Evolutionary conservation across 129 eudicot genomes (phyloP), one percentile per base, ranked within the genome.

Genomic region (Logfia minima): DNA sequence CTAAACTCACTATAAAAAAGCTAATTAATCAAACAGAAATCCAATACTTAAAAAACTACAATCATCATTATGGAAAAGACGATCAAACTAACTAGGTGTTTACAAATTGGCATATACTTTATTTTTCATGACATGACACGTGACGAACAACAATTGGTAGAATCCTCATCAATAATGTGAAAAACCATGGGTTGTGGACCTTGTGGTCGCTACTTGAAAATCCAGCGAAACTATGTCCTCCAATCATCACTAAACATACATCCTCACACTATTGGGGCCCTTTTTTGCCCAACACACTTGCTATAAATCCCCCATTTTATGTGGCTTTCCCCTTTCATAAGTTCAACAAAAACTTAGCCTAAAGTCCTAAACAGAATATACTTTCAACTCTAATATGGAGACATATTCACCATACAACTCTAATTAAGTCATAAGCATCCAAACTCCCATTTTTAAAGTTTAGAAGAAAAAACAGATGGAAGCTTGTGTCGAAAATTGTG

Each of bases 211-310:
- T 68, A 75, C 56, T 74, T 43, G 84, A 75, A 75, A 19, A 31
- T 45, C n/a, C 32, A 58, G 1, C 24, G 17, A 80, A 80, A 80
- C 79, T 0, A 80, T 34, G 84, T 75, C 80, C 75, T 58, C 80
- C 80, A 67, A 80, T 80, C 79, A 80, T 13, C 8, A 35, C 69
- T 70, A 52, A 79, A 35, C 75, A 73, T 55, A 66, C 37, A 26
- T 11, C 1, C 62, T n/a, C 67, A 14, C 18, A 3, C 55, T 43
- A 72, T 37, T 58, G 63, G 84, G 71, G 65, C 67, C 78, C 74
- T 4, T 7, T 1, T 1, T 1, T 10, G n/a, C 16, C 75, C 62
- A 17, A 35, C 34, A 21, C 52, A 63, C 67, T 24, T 67, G 8
- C 75, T 80, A 68, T 56, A 41, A 39, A 19, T 19, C 64, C 79